Conservation (phyloP, 1,284 basidiomycete species). For the Ustilago lituana region DNA sequence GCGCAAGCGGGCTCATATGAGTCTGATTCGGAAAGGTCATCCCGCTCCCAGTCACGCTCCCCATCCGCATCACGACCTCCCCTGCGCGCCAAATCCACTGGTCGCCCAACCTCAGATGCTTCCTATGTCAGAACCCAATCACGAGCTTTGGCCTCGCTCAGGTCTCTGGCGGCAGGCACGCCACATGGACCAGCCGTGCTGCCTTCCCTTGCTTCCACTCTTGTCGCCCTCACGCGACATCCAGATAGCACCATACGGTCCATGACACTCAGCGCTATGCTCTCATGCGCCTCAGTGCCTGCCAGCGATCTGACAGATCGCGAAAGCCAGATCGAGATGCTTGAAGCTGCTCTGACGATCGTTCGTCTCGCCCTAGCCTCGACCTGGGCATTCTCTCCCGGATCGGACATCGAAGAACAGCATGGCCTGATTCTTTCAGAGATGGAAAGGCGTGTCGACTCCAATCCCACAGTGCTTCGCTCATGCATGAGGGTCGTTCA, state of each 20-base stretch:
- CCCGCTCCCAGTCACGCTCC: neutral
- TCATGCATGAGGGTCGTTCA: conserved; percentile 27
- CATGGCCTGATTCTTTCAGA: conserved; percentile 30
- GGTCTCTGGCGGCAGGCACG: conserved; percentile 22
- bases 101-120: neutral
- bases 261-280: conserved; percentile 35
- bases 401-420: conserved; percentile 19
- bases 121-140: neutral
- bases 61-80: conserved; percentile 12
- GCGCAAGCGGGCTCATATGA: neutral
- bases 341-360: conserved; percentile 34
- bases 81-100: neutral
- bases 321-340: conserved; percentile 23
- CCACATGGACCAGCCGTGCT: conserved; percentile 27
- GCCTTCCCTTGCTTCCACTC: conserved; percentile 32
- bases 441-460: conserved; percentile 35
- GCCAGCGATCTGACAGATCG: neutral
- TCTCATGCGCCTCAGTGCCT: conserved; percentile 3
- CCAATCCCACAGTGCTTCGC: conserved; percentile 33
- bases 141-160: conserved; percentile 17
- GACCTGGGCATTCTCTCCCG: conserved; percentile 25
- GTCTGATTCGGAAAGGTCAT: neutral
- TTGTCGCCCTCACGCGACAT: conserved; percentile 34
- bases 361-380: conserved; percentile 35
- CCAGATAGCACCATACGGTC: conserved; percentile 19